These are phyloP conservation scores for Penicillium sp. DNA, from an alignment of 2,329 filamentous ascomycete species.

Conservation along the genomic window DNA sequence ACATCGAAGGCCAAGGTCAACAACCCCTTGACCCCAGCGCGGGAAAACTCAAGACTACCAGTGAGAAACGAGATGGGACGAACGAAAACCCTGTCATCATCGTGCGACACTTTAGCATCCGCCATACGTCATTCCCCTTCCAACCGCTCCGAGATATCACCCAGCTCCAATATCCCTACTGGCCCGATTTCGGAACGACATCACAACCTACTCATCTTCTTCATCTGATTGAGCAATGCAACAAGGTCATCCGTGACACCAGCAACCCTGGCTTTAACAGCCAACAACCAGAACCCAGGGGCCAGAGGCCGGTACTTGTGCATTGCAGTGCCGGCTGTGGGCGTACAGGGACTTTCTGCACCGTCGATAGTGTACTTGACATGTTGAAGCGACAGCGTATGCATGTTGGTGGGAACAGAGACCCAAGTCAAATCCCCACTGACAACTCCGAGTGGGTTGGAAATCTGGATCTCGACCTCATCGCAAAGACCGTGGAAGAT, in stretches of 20 bases:
- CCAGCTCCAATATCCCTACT: slow-evolving; percentile 91
- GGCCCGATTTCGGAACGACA: slow-evolving; percentile 95
- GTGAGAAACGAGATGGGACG: slow-evolving; percentile 28
- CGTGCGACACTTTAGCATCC: slow-evolving; percentile 83
- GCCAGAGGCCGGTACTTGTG: slow-evolving; percentile 75
- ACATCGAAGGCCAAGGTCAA: slow-evolving; percentile 64
- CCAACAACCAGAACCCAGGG: slow-evolving; percentile 57
- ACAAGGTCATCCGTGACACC: slow-evolving; percentile 58
- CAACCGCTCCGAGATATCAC: slow-evolving; percentile 87
- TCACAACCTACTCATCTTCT: slow-evolving; percentile 86
- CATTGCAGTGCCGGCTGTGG: slow-evolving; percentile 97
- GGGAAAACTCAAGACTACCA: neutral
- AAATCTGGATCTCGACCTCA: slow-evolving; percentile 72
- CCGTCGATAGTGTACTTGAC: slow-evolving; percentile 92
- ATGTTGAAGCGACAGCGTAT: slow-evolving; percentile 86
- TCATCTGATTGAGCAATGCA: slow-evolving; percentile 85
- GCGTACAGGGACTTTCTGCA: slow-evolving; percentile 93
- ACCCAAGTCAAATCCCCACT: slow-evolving; percentile 19
- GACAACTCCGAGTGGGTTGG: slow-evolving; percentile 64
- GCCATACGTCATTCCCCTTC: slow-evolving; percentile 76
- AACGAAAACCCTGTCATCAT: slow-evolving; percentile 67
- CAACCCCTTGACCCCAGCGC: slow-evolving; percentile 39
- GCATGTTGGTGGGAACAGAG: slow-evolving; percentile 19
- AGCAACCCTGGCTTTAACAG: slow-evolving; percentile 27
- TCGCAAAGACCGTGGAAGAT: slow-evolving; percentile 85